These are phyloP conservation scores for Nitzschia sp. DNA, from an alignment of 108 stramenopile species.

Conservation along the genomic window DNA sequence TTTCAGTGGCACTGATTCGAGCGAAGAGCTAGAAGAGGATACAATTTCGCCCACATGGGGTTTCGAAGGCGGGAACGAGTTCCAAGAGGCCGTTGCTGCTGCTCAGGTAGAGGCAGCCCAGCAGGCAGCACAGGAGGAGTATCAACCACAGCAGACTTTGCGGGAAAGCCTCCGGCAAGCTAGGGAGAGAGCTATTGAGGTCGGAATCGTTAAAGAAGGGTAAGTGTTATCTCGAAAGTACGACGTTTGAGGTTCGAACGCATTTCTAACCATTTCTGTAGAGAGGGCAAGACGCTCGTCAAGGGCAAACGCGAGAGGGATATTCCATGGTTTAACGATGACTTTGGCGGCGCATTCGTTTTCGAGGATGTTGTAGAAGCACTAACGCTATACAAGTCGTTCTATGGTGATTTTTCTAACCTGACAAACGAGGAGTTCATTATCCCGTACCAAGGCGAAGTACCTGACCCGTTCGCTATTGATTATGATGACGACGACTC, in stretches of 20 bases:
- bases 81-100: conserved; percentile 36
- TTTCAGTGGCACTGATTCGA: conserved; percentile 29
- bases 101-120: conserved; percentile 38
- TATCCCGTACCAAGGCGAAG: conserved; percentile 58
- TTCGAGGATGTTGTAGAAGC: conserved; percentile 91
- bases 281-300: conserved; percentile 51
- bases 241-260: not conserved
- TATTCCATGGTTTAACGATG: conserved; percentile 87
- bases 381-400: conserved; percentile 68
- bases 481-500: conserved; percentile 28
- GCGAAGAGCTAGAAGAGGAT: not conserved
- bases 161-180: conserved; percentile 63
- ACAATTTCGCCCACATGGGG: conserved; percentile 63
- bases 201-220: conserved; percentile 72
- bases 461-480: conserved; percentile 30
- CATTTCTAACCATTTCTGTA: conserved; percentile 10
- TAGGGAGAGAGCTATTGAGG: conserved; percentile 55
- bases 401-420: conserved; percentile 65
- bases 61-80: conserved; percentile 37
- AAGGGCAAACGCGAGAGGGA: conserved; percentile 67
- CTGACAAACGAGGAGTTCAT: conserved; percentile 64
- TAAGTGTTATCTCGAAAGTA: conserved; percentile 15
- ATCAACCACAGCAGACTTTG: conserved; percentile 40
- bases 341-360: conserved; percentile 85
- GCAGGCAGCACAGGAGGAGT: conserved; percentile 48